phyloP scores from a whole-genome alignment of 352 stramenopile species.

The Globisporangium viniferum region DNA sequence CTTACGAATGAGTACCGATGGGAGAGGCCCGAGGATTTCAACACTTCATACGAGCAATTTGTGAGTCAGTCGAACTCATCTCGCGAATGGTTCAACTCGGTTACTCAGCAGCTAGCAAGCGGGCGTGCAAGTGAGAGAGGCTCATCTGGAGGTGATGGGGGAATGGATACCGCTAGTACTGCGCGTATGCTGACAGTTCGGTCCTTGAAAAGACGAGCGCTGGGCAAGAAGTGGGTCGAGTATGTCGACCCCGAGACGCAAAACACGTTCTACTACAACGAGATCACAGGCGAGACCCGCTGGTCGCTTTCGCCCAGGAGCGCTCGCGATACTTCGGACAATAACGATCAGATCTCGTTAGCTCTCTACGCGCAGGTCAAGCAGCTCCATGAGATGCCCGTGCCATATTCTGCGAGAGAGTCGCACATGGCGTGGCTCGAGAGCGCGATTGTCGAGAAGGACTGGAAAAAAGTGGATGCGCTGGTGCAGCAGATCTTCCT shows the following conservation, averaged over 20 bases:
- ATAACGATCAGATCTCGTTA: conserved; percentile 58
- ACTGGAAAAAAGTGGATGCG: conserved; percentile 69
- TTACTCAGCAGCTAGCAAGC: conserved; percentile 11
- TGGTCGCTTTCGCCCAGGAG: conserved; percentile 83
- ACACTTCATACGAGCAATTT: conserved; percentile 48
- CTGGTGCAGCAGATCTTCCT: conserved; percentile 72
- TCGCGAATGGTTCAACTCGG: conserved; percentile 64
- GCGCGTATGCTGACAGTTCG: conserved; percentile 25
- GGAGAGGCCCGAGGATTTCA: conserved; percentile 68
- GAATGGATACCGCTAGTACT: conserved; percentile 3
- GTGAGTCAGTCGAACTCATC: conserved; percentile 36
- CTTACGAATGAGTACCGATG: conserved; percentile 77
- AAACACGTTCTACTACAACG: conserved; percentile 92
- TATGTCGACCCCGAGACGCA: conserved; percentile 70
- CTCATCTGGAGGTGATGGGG: neutral
- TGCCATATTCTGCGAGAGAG: conserved; percentile 49
- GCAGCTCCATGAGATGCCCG: conserved; percentile 38
- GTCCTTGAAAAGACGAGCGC: conserved; percentile 31
- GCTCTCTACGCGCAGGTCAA: conserved; percentile 51
- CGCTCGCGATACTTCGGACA: conserved; percentile 44
- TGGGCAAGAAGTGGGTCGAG: conserved; percentile 84
- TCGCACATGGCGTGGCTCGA: conserved; percentile 76
- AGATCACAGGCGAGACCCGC: conserved; percentile 79
- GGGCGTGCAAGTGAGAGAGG: neutral
- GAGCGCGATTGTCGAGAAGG: conserved; percentile 43